Conservation (phyloP, 192 early-diverging fungal species). For the Oehlia diaphana region DNA sequence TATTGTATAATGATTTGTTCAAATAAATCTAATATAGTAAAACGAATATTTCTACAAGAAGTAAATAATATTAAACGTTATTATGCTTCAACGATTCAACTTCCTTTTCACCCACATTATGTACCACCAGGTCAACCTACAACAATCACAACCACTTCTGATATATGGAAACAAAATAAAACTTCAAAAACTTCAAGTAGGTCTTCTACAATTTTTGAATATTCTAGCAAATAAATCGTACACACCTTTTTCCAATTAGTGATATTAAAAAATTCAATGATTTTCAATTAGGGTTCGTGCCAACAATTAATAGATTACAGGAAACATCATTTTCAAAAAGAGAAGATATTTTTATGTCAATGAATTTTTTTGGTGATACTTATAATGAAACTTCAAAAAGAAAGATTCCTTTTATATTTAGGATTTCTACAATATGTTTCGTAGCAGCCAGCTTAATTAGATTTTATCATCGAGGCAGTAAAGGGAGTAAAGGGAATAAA, state of each 20-base stretch:
- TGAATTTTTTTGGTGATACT: not conserved
- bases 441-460: not conserved
- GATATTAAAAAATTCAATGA: not conserved
- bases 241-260: too few species aligned
- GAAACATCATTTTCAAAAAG: not conserved
- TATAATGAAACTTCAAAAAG: not conserved
- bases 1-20: not conserved
- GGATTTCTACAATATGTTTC: conserved; percentile 16
- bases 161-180: not conserved
- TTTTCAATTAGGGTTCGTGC: not conserved
- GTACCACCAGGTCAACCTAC: conserved; percentile 16
- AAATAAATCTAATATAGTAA: not conserved
- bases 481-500: not conserved
- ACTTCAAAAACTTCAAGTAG: not conserved
- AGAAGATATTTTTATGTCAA: not conserved
- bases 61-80: not conserved
- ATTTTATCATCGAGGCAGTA: not conserved
- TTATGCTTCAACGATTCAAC: conserved; percentile 18
- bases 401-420: conserved; percentile 17
- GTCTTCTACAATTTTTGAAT: not conserved
- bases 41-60: not conserved
- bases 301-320: not conserved
- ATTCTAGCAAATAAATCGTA: too few species aligned
- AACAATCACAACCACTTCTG: not conserved
- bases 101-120: conserved; percentile 22